Base-by-base conservation (phyloP, 495 filamentous ascomycete species). In the Penicillium herquei region DNA sequence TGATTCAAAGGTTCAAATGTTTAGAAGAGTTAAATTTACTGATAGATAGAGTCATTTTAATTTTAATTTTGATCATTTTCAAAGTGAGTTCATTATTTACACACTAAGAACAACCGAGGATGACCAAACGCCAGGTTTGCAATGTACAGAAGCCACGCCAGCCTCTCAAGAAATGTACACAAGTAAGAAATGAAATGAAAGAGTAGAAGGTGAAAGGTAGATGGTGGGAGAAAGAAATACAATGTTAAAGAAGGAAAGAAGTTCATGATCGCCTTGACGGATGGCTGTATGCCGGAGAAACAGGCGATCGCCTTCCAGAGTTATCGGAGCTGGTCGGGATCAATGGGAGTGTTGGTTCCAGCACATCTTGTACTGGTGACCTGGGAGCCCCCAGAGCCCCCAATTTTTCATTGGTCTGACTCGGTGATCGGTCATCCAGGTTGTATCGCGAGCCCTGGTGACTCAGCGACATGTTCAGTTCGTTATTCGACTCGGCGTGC, bases 341-440 rank as follows among this genome's bases (percentile, higher is more conserved):
- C 45, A 56, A 46, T 16, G 61, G 61, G 7, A 63, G 31, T 10
- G 56, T 63, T 5, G 61, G 61, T 48, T 63, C 56, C 10, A 57
- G 14, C 3, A 54, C 37, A 32, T 56, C 50, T 6, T 47, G 37
- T 12, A 54, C 58, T 7, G 50, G 53, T 11, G 49, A 52, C 41
- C 49, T 26, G 54, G 55, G 17, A 48, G 49, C 16, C 41, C 26
- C n/a, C 39, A 30, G 17, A 48, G 49, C 16, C 41, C 26, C n/a
- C 39, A 30, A 45, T 12, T 52, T 52, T 35, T 52, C 50, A 21
- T 40, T 42, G 26, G 37, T 52, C 1, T 52, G 49, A 30, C 39
- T 32, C 6, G 39, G 50, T 51, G 50, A 52, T n/a, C 37, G 40
- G 30, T 46, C 51, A 46, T 54, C 51, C 32, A 46, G 30, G 30